Conservation (phyloP, 2,329 filamentous ascomycete species). For the Xylariales sp. region DNA sequence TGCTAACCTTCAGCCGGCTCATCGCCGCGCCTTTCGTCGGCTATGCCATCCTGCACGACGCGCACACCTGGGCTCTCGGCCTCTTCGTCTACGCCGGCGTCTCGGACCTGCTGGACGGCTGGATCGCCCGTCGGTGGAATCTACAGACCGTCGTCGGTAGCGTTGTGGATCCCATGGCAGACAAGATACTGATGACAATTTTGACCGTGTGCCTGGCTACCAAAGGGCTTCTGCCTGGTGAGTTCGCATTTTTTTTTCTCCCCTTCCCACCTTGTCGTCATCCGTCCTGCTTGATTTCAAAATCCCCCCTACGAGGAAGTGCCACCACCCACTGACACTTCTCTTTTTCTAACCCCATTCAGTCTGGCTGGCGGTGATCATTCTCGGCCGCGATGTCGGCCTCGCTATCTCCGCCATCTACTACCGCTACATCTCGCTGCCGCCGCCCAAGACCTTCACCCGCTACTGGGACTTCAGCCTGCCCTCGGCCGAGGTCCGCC, state of each 20-base stretch:
- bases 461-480: slow-evolving; percentile 98
- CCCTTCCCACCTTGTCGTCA: not conserved
- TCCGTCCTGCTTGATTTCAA: not conserved
- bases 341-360: not conserved
- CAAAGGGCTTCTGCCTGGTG: slow-evolving; percentile 77
- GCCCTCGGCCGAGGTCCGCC: slow-evolving; percentile 78
- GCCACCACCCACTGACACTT: too few species aligned
- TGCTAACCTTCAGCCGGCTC: slow-evolving; percentile 84
- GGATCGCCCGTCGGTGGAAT: slow-evolving; percentile 84
- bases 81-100: slow-evolving; percentile 91
- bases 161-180: slow-evolving; percentile 93
- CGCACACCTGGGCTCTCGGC: slow-evolving; percentile 72
- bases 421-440: slow-evolving; percentile 92
- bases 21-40: slow-evolving; percentile 79
- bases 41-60: slow-evolving; percentile 81
- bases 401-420: slow-evolving; percentile 86
- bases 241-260: slow-evolving; percentile 26
- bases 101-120: slow-evolving; percentile 90
- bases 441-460: slow-evolving; percentile 84
- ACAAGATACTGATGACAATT: slow-evolving; percentile 94
- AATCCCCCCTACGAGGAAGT: not conserved
- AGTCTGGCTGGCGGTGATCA: slow-evolving; percentile 87
- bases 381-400: slow-evolving; percentile 82
- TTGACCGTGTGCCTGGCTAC: slow-evolving; percentile 79
- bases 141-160: slow-evolving; percentile 91